A percentile compares a stretch with the other conserved stretches of the same genome.
These are phyloP conservation scores for Phycomyces blakesleeanus DNA, from an alignment of 192 early-diverging fungal species.

Conservation along the genomic window DNA sequence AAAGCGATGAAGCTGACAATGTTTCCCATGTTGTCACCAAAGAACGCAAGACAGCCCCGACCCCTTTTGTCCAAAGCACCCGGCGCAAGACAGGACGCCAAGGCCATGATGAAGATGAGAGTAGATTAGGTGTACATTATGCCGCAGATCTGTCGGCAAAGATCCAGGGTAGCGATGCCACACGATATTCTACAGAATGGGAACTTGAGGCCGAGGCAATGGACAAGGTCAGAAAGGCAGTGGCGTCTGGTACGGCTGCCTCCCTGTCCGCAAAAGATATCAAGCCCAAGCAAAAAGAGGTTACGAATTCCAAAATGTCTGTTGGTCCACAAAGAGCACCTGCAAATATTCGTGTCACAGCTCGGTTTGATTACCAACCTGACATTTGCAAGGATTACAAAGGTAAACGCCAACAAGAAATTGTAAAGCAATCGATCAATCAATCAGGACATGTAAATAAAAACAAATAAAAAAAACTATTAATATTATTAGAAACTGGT, in stretches of 20 bases:
- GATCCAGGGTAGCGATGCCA: conserved; percentile 32
- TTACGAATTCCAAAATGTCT: conserved; percentile 39
- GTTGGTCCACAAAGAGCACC: conserved; percentile 72
- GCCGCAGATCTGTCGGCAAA: conserved; percentile 29
- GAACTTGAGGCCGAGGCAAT: conserved; percentile 33
- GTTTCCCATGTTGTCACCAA: conserved; percentile 33
- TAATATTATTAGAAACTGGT: conserved; percentile 68
- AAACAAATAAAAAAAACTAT: too few relatives aligned
- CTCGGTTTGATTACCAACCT: conserved; percentile 94
- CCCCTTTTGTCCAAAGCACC: conserved; percentile 44
- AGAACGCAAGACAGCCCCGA: conserved; percentile 30
- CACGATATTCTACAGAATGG: conserved; percentile 43
- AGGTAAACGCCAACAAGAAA: conserved; percentile 41
- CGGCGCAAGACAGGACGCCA: conserved; percentile 37
- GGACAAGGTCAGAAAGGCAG: conserved; percentile 30
- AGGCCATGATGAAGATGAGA: conserved; percentile 15
- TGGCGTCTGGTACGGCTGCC: conserved; percentile 35
- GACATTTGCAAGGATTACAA: conserved; percentile 99
- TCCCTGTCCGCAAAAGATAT: conserved; percentile 20
- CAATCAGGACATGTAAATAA: too few relatives aligned
- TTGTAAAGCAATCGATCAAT: neutral
- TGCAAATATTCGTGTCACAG: conserved; percentile 73
- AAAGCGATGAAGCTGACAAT: conserved; percentile 33
- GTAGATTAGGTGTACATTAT: conserved; percentile 19
- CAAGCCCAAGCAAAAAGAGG: conserved; percentile 38